phyloP scores from a whole-genome alignment of 331 rosid species.

The Telfairia occidentalis region DNA sequence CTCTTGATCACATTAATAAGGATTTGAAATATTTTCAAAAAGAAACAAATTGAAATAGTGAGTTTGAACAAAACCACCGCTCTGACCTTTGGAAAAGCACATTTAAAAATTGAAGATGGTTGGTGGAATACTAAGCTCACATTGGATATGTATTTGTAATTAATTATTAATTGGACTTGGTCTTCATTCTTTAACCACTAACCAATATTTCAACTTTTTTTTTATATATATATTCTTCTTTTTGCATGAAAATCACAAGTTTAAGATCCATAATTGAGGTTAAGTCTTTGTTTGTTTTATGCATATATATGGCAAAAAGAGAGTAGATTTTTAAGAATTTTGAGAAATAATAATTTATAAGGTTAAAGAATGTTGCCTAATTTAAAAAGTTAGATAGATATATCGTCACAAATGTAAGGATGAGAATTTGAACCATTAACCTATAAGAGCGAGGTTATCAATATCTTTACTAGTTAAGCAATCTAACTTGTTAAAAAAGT shows the following conservation, averaged over 20 bases:
- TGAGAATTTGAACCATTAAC: too few relatives aligned
- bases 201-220: background rate
- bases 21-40: background rate
- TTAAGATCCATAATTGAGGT: background rate
- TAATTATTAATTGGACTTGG: background rate
- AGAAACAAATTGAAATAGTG: background rate
- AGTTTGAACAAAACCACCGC: background rate
- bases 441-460: too few relatives aligned
- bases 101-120: background rate
- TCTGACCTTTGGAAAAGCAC: background rate
- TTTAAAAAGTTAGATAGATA: too few relatives aligned
- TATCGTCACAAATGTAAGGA: too few relatives aligned
- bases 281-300: background rate
- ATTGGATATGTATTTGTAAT: background rate
- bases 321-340: background rate
- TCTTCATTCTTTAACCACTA: background rate
- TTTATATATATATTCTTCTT: background rate
- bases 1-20: background rate
- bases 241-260: constrained; percentile 1
- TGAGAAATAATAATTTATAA: background rate
- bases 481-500: too few relatives aligned
- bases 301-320: too few relatives aligned
- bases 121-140: background rate
- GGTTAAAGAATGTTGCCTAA: background rate
- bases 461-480: too few relatives aligned